Conservation (phyloP, 1,284 basidiomycete species). For the Sporisorium graminicola region DNA sequence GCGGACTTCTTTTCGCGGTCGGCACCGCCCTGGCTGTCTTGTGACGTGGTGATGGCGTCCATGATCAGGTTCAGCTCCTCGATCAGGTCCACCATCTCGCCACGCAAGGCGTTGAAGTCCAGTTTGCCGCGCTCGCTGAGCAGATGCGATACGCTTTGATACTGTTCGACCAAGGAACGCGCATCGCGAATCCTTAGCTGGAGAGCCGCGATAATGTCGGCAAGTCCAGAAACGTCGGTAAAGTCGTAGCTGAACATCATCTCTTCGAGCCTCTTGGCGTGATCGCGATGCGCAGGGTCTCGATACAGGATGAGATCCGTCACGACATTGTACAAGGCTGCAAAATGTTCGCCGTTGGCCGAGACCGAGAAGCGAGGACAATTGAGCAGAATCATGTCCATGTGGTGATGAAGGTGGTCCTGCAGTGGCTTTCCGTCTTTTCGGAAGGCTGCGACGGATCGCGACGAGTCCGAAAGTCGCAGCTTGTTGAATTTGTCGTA, state of each 20-base stretch:
- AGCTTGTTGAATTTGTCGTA: conserved; percentile 90
- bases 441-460: conserved; percentile 71
- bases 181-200: conserved; percentile 80
- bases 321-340: conserved; percentile 87
- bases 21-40: conserved; percentile 70
- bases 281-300: conserved; percentile 76
- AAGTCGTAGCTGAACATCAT: conserved; percentile 92
- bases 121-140: conserved; percentile 73
- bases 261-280: conserved; percentile 74
- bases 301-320: conserved; percentile 86
- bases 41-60: conserved; percentile 86
- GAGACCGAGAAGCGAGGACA: conserved; percentile 84
- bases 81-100: conserved; percentile 80
- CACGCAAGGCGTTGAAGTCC: conserved; percentile 77
- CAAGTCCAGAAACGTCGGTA: conserved; percentile 79
- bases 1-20: conserved; percentile 82
- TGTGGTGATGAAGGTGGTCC: conserved; percentile 83
- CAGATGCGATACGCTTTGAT: conserved; percentile 67
- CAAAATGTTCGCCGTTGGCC: conserved; percentile 87
- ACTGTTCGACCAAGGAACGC: conserved; percentile 58
- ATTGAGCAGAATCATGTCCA: conserved; percentile 83
- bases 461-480: conserved; percentile 78
- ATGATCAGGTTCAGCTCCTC: conserved; percentile 89
- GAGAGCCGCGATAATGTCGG: conserved; percentile 79
- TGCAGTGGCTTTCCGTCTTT: conserved; percentile 67